These are phyloP conservation scores for Blepharisma stoltei DNA, from an alignment of 73 alveolate genomes.

Conservation along the genomic window DNA sequence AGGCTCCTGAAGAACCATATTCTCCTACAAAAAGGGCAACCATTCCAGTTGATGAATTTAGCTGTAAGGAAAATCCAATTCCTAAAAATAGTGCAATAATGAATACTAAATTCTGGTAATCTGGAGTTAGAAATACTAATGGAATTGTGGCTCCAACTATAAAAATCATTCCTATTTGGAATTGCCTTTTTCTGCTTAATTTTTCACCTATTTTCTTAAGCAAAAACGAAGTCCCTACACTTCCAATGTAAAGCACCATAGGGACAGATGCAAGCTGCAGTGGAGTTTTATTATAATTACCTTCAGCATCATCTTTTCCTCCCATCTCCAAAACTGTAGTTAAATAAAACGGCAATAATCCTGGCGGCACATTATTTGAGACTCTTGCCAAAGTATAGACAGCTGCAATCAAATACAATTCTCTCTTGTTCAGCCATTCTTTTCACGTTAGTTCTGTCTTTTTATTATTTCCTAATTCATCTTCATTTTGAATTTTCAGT, in stretches of 20 bases:
- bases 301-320: slow-evolving; percentile 49
- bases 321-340: slow-evolving; percentile 47
- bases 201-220: slow-evolving; percentile 41
- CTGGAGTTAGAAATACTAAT: background rate
- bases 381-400: slow-evolving; percentile 72
- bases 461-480: background rate
- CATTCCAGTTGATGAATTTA: background rate
- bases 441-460: background rate
- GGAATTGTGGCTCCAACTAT: background rate
- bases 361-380: slow-evolving; percentile 70
- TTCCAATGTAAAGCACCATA: slow-evolving; percentile 53
- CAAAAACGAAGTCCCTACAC: slow-evolving; percentile 57
- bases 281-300: slow-evolving; percentile 56
- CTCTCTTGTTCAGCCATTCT: slow-evolving; percentile 27
- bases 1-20: slow-evolving; percentile 24
- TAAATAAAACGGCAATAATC: slow-evolving; percentile 64
- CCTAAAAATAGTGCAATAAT: background rate
- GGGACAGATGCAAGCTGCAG: slow-evolving; percentile 68
- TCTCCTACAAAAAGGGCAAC: slow-evolving; percentile 31
- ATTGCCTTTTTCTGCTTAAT: slow-evolving; percentile 49
- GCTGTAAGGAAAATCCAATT: background rate
- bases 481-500: background rate
- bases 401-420: slow-evolving; percentile 17
- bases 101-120: background rate
- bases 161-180: slow-evolving; percentile 33